These are phyloP conservation scores for Trichoderma cornu-damae DNA, from an alignment of 2,329 filamentous ascomycete species.

Conservation along the genomic window DNA sequence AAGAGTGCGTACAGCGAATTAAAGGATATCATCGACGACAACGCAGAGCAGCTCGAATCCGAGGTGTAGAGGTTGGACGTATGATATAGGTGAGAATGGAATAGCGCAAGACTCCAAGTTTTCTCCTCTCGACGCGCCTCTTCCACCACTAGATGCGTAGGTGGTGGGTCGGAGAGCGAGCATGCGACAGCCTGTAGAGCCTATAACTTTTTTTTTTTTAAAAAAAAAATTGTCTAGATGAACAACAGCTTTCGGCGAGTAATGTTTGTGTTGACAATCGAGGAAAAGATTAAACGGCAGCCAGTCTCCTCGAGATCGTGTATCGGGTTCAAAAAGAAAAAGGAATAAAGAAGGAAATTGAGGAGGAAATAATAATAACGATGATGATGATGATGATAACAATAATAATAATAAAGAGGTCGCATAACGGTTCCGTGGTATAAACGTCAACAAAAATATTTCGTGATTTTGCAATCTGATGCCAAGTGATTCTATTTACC, in stretches of 20 bases:
- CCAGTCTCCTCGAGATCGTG: too few species aligned
- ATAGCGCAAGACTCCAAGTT: slow-evolving; percentile 20
- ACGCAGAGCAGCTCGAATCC: slow-evolving; percentile 44
- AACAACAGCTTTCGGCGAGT: not conserved
- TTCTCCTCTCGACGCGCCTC: slow-evolving; percentile 23
- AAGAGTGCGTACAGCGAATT: slow-evolving; percentile 52
- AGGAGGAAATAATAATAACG: not conserved
- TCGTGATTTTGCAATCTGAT: slow-evolving; percentile 16
- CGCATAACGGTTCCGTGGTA: not conserved
- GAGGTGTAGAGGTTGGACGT: slow-evolving; percentile 63
- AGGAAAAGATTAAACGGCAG: not conserved
- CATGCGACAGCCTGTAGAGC: slow-evolving; percentile 20
- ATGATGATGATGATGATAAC: too few species aligned
- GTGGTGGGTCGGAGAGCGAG: slow-evolving; percentile 18
- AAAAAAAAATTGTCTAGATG: too few species aligned
- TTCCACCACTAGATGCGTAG: slow-evolving; percentile 18
- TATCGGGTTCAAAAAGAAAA: not conserved
- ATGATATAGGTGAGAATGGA: slow-evolving; percentile 25
- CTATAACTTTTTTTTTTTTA: slow-evolving; percentile 19
- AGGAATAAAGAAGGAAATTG: not conserved
- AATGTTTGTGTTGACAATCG: not conserved
- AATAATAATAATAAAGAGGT: not conserved
- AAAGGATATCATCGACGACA: slow-evolving; percentile 57
- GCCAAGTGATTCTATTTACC: slow-evolving; percentile 7
- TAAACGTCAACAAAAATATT: not conserved